Base-by-base conservation (phyloP, 2,329 filamentous ascomycete species). In the Colletotrichum tabaci region DNA sequence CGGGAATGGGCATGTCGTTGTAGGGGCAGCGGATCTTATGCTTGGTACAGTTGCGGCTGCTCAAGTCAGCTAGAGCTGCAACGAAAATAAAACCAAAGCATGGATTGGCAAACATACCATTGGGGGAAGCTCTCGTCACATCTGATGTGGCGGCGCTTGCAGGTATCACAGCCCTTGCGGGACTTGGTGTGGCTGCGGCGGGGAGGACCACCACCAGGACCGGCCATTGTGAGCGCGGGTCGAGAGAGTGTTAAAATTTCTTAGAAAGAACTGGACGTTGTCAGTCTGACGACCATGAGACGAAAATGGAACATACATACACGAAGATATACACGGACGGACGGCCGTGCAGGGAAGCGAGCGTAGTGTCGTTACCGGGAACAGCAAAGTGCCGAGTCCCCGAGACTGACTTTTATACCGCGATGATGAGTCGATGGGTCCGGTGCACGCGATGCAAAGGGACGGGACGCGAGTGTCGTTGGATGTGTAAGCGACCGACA, bases 1-100 rank as follows among this genome's bases (percentile, higher is more conserved):
- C 91, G 69, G 92, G 87, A 56, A 90, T 87, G 60, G 93, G 90
- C 79, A 92, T 91, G 80, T 98, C 95, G 88, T 98, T 97, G 86
- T 98, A 99, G 77, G 98, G 96, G 84, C 96, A 99, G 79, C 95
- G 93, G 78, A 97, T 96, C 85, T 98, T 98, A 85, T 99, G 96
- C 85, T 98, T 99, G 73, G 96, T 98, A 84, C 96, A 99, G 84
- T 99, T 99, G 79, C 94, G 94, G 86, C 95, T 97, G 79, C 44
- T 55, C 66, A 73, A 80, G 72, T 82, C 76, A 66, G 50, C 18
- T 35, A 60, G 30, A 4, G 49, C 21, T 49, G 16, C 13, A 49
- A 23, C 30, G 30, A 2, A 40, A 47, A 4, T 23, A n/a, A 13
- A 64, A n/a, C 18, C 21, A 16, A 40, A 46, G 8, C 30, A 9